phyloP scores from a whole-genome alignment of 1,284 basidiomycete species.

The Stygiomarasmius scandens region DNA sequence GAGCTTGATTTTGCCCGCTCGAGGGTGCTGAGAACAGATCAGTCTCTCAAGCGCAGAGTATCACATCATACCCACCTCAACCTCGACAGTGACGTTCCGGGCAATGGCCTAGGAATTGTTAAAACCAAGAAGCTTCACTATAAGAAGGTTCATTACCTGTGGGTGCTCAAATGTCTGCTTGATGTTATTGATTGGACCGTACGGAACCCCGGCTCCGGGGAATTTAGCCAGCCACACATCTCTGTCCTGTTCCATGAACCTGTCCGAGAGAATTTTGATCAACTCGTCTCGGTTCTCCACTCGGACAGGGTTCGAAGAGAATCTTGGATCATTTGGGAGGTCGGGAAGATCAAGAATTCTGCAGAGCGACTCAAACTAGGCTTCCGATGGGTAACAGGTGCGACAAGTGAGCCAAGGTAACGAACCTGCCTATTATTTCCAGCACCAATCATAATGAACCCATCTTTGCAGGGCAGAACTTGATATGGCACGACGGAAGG shows the following conservation, averaged over 20 bases:
- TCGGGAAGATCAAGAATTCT: slow-evolving; percentile 62
- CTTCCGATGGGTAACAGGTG: slow-evolving; percentile 10
- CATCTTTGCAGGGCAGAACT: slow-evolving; percentile 80
- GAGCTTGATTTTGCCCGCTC: slow-evolving; percentile 84
- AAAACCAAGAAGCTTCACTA: background rate
- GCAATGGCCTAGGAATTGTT: slow-evolving; percentile 39
- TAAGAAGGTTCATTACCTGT: slow-evolving; percentile 55
- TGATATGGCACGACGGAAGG: slow-evolving; percentile 92
- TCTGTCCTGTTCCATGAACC: slow-evolving; percentile 59
- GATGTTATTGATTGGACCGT: slow-evolving; percentile 94
- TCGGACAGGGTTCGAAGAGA: slow-evolving; percentile 73
- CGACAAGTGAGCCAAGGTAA: background rate
- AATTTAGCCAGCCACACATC: slow-evolving; percentile 77
- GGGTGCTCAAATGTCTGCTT: slow-evolving; percentile 90
- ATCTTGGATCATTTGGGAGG: slow-evolving; percentile 62
- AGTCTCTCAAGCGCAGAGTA: background rate
- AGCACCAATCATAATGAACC: slow-evolving; percentile 93
- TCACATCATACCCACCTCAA: slow-evolving; percentile 38
- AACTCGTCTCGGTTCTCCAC: slow-evolving; percentile 79
- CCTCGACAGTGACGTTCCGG: slow-evolving; percentile 47
- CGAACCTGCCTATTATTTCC: slow-evolving; percentile 87
- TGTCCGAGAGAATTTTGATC: slow-evolving; percentile 70
- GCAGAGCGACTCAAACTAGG: slow-evolving; percentile 70
- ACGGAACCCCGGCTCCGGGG: slow-evolving; percentile 76
- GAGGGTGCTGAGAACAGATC: slow-evolving; percentile 57